Conservation (phyloP, 352 stramenopile species). For the Pythium scleroteichum region DNA sequence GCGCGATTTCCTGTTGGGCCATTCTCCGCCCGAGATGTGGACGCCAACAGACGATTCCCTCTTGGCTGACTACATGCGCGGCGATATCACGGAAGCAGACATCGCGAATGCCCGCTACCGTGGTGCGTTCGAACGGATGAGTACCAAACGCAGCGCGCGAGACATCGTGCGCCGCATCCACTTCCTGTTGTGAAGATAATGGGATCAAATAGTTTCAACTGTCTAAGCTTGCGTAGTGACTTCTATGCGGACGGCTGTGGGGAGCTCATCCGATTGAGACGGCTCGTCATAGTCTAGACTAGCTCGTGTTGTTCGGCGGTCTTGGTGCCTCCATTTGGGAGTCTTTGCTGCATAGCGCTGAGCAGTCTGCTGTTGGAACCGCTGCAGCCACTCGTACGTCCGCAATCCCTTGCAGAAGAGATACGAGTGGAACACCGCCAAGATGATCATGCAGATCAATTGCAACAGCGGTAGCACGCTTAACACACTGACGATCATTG, state of each 20-base stretch:
- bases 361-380: constrained; percentile 21
- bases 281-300: constrained; percentile 3
- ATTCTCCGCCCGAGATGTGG: constrained; percentile 38
- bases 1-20: constrained; percentile 22
- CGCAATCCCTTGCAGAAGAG: constrained; percentile 45
- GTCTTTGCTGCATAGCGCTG: constrained; percentile 21
- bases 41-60: constrained; percentile 50
- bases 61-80: constrained; percentile 33
- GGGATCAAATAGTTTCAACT: constrained; percentile 1
- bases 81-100: constrained; percentile 23
- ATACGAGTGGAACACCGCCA: constrained; percentile 68
- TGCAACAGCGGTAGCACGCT: constrained; percentile 46
- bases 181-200: constrained; percentile 57
- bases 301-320: neutral
- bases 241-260: constrained; percentile 8
- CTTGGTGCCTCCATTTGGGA: constrained; percentile 15
- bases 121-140: constrained; percentile 46
- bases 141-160: constrained; percentile 30
- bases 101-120: constrained; percentile 26
- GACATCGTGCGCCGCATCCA: constrained; percentile 55
- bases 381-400: constrained; percentile 65
- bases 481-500: constrained; percentile 29
- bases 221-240: constrained; percentile 12
- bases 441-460: constrained; percentile 57
- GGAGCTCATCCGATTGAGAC: no score